phyloP scores from a whole-genome alignment of 306 rosid genomes.

The Trifolium subterraneum region DNA sequence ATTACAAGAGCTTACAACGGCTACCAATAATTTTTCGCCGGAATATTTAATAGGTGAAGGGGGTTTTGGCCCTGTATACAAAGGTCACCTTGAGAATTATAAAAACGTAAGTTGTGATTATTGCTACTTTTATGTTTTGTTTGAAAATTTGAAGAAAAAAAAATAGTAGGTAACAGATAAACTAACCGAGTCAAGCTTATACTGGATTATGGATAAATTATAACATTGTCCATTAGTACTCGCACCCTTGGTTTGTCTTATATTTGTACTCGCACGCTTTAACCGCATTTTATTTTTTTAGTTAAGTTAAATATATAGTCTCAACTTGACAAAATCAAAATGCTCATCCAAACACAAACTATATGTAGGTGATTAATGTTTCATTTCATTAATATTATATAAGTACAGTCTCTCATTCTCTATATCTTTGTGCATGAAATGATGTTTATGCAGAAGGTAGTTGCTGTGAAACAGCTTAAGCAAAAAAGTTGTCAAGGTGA shows the following conservation, averaged over 20 bases:
- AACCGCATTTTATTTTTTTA: no score
- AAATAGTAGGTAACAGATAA: no score
- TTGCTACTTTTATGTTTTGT: no score
- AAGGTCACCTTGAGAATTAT: constrained; percentile 69
- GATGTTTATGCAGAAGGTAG: constrained; percentile 56
- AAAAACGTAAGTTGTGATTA: constrained; percentile 59
- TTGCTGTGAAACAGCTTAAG: constrained; percentile 90
- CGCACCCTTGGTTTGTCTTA: no score
- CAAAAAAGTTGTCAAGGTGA: constrained; percentile 80
- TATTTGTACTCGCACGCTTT: no score
- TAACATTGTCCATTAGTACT: no score
- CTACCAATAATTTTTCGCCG: constrained; percentile 72
- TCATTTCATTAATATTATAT: not conserved
- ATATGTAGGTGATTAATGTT: no score
- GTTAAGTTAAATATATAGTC: no score
- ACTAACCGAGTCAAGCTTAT: no score
- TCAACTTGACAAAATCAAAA: no score
- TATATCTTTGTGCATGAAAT: constrained; percentile 26
- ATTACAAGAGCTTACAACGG: constrained; percentile 72
- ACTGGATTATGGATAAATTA: not conserved
- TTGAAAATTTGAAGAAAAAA: no score
- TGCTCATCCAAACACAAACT: not conserved
- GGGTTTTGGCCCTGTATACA: constrained; percentile 81
- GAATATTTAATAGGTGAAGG: constrained; percentile 80
- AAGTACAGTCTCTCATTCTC: not conserved